Conservation (phyloP, 139 green algal genomes). For the Chlamydomonas applanata region DNA sequence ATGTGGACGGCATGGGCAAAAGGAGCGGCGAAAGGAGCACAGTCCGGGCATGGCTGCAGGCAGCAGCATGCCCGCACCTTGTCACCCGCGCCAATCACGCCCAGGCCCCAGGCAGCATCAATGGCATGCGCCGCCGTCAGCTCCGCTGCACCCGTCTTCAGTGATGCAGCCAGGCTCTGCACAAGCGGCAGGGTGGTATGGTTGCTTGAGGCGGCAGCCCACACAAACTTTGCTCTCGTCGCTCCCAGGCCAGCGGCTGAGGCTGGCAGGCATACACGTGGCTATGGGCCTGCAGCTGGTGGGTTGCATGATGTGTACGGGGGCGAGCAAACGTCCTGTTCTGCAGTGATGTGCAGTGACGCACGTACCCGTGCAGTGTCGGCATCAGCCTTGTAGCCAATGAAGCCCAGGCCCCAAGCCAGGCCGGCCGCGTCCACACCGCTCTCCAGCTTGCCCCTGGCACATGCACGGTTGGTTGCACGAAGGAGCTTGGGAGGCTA, state of each 20-base stretch:
- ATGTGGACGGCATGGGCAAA: background rate
- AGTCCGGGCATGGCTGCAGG: too few species aligned
- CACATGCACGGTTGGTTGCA: background rate
- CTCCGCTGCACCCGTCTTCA: constrained; percentile 26
- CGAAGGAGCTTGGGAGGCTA: background rate
- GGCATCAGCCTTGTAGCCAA: constrained; percentile 37
- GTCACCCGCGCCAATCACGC: constrained; percentile 30
- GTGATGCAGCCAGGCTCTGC: constrained; percentile 27
- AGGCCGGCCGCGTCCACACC: constrained; percentile 41
- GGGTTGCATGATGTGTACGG: too few species aligned
- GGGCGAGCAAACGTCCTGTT: too few species aligned
- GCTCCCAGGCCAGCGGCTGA: too few species aligned
- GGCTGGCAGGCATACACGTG: too few species aligned
- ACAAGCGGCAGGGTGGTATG: background rate
- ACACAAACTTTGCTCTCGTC: background rate
- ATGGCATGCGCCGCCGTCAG: constrained; percentile 32
- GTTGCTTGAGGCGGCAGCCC: background rate
- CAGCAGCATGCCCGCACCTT: too few species aligned
- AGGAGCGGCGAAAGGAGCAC: background rate
- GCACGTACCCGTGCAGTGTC: constrained; percentile 13
- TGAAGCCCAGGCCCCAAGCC: constrained; percentile 44
- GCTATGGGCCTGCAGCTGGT: too few species aligned
- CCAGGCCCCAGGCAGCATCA: constrained; percentile 50
- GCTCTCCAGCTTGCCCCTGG: constrained; percentile 36
- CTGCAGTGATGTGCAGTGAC: background rate